Conservation (phyloP, 164 flowering plant species). For the Tinospora cordifolia region DNA sequence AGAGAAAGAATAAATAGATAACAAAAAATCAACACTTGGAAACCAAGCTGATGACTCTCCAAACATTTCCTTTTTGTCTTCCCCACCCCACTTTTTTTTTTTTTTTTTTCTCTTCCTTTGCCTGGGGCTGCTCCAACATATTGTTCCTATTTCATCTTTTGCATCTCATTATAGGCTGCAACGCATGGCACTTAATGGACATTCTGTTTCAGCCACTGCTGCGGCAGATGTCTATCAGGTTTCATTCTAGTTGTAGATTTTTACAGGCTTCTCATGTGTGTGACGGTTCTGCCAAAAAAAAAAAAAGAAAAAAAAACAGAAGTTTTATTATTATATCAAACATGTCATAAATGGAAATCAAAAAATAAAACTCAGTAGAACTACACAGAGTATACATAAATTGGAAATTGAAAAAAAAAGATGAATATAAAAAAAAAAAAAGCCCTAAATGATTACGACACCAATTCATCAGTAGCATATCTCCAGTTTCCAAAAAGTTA, state of each 20-base stretch:
- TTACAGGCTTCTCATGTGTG: constrained; percentile 48
- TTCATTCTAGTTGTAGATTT: constrained; percentile 43
- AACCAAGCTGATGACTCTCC: constrained; percentile 5
- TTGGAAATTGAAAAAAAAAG: neutral
- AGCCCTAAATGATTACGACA: neutral
- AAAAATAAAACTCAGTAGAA: neutral
- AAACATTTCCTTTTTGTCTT: neutral
- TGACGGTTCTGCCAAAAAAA: constrained; percentile 44
- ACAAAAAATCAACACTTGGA: constrained; percentile 19
- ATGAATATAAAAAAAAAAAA: too few species aligned
- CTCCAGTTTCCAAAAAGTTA: neutral
- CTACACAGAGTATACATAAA: neutral
- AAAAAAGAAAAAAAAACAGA: neutral
- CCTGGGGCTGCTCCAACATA: neutral
- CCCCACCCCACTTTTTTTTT: too few species aligned
- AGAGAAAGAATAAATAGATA: constrained; percentile 20
- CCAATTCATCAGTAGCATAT: neutral
- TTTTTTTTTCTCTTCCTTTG: neutral
- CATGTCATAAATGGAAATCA: neutral
- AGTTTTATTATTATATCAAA: neutral
- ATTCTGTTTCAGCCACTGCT: constrained; percentile 6
- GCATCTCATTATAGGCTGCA: neutral
- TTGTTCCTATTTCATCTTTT: neutral
- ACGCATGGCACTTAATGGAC: constrained; percentile 11
- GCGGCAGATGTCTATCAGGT: constrained; percentile 2